These are phyloP conservation scores for Phialemoniopsis sp. DNA, from an alignment of 2,329 filamentous ascomycete genomes.

Conservation along the genomic window DNA sequence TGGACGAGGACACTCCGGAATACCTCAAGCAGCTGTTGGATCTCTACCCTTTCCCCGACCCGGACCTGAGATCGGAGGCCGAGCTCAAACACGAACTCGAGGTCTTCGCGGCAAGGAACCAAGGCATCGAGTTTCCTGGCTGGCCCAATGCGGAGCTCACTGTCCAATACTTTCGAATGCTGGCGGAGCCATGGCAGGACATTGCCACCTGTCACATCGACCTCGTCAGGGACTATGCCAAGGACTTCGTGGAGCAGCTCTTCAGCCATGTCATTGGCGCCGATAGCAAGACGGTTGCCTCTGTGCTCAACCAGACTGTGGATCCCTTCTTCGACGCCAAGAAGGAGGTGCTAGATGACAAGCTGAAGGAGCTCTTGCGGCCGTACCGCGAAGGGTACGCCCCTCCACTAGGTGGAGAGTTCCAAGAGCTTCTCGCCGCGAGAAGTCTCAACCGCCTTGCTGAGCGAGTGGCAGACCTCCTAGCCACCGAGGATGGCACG, in stretches of 20 bases:
- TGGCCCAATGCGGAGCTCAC: slow-evolving; percentile 28
- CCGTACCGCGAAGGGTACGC: slow-evolving; percentile 28
- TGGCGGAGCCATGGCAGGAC: slow-evolving; percentile 29
- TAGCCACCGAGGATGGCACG: neutral
- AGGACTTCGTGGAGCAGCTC: slow-evolving; percentile 29
- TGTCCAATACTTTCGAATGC: slow-evolving; percentile 31
- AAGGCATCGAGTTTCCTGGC: slow-evolving; percentile 34
- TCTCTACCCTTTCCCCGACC: slow-evolving; percentile 22
- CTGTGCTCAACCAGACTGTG: slow-evolving; percentile 13
- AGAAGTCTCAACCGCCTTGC: slow-evolving; percentile 8
- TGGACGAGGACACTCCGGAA: slow-evolving; percentile 8
- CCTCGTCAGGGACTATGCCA: slow-evolving; percentile 18
- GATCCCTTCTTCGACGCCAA: slow-evolving; percentile 17
- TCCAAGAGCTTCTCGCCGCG: slow-evolving; percentile 9
- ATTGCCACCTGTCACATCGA: slow-evolving; percentile 31
- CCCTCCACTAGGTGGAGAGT: slow-evolving; percentile 25
- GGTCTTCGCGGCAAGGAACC: slow-evolving; percentile 25
- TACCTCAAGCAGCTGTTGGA: slow-evolving; percentile 22
- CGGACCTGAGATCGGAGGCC: slow-evolving; percentile 10
- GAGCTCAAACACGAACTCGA: slow-evolving; percentile 21
- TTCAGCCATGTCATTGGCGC: slow-evolving; percentile 25
- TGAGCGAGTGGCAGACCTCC: neutral
- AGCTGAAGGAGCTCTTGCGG: slow-evolving; percentile 32
- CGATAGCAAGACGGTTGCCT: slow-evolving; percentile 14
- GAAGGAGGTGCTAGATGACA: slow-evolving; percentile 18